These are phyloP conservation scores for Tardiomyces blankii DNA, from an alignment of 1,139 yeast species.

Conservation along the genomic window DNA sequence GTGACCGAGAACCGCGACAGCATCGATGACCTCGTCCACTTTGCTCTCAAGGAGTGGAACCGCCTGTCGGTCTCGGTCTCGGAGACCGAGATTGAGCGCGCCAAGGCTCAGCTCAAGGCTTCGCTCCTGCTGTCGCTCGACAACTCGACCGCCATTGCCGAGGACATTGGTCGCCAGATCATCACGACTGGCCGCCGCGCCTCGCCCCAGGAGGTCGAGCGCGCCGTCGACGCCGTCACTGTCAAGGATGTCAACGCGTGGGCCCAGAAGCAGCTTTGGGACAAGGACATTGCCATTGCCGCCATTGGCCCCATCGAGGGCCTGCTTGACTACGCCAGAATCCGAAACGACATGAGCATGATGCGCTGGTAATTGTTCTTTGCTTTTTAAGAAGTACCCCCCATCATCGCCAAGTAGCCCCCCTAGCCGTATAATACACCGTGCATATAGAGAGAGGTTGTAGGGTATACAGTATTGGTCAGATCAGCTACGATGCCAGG, in stretches of 20 bases:
- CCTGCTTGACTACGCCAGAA: conserved; percentile 47
- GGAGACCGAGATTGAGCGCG: conserved; percentile 82
- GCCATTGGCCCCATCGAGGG: conserved; percentile 74
- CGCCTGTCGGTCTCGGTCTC: conserved; percentile 73
- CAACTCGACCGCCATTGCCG: conserved; percentile 94
- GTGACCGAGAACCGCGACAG: conserved; percentile 67
- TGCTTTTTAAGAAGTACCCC: neutral
- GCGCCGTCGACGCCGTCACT: conserved; percentile 67
- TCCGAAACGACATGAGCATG: conserved; percentile 34
- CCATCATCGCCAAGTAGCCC: neutral
- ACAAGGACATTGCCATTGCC: conserved; percentile 78
- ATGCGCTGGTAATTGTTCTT: conserved; percentile 20
- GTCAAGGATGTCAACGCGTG: conserved; percentile 73
- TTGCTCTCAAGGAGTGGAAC: conserved; percentile 79
- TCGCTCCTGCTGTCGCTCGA: conserved; percentile 80
- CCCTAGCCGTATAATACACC: neutral
- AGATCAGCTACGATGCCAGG: neutral
- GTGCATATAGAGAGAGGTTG: neutral
- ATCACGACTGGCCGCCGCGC: conserved; percentile 89
- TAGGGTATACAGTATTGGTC: neutral
- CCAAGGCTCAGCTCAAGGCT: conserved; percentile 91
- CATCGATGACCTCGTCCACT: conserved; percentile 57
- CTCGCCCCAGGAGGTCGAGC: conserved; percentile 86
- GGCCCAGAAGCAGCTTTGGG: conserved; percentile 75
- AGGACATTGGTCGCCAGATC: conserved; percentile 93